Evolutionary conservation across 768 basidiomycete genomes (phyloP).

Genomic region (Psilocybe subaeruginosa): DNA sequence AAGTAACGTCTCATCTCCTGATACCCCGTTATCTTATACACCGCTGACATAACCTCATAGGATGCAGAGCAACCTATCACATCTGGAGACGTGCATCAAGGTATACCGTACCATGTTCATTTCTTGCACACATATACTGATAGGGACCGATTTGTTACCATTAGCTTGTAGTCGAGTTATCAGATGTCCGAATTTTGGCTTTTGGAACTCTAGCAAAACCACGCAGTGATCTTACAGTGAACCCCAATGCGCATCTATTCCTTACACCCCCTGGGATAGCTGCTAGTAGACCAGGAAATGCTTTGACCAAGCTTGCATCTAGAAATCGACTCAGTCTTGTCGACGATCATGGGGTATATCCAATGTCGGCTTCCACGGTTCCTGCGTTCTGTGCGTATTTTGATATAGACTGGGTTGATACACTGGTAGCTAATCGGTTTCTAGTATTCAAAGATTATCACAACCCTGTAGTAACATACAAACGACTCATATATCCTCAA

Average conservation of each 20-base stretch:
- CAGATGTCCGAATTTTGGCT: conserved; percentile 73
- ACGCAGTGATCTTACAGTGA: conserved; percentile 57
- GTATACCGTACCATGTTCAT: conserved; percentile 40
- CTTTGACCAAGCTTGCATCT: conserved; percentile 14
- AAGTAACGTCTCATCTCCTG: conserved; percentile 51
- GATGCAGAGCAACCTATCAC: conserved; percentile 67
- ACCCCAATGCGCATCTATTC: conserved; percentile 68
- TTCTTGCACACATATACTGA: background rate
- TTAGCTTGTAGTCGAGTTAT: conserved; percentile 70
- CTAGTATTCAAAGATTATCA: conserved; percentile 33
- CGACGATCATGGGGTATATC: conserved; percentile 50
- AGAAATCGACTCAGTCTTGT: conserved; percentile 24
- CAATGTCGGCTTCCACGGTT: conserved; percentile 31
- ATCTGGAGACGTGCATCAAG: conserved; percentile 67
- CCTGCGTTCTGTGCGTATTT: conserved; percentile 34
- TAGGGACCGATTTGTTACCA: background rate
- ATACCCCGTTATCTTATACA: background rate
- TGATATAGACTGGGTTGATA: conserved; percentile 5
- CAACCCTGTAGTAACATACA: conserved; percentile 36
- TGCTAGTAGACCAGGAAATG: conserved; percentile 21
- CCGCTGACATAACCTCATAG: conserved; percentile 33
- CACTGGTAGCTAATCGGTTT: conserved; percentile 4
- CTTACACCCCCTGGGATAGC: conserved; percentile 72
- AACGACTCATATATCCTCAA: conserved; percentile 54
- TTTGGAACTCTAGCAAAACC: conserved; percentile 68